Base-by-base conservation (phyloP, 345 rosid species). In the Streptanthus diversifolius region DNA sequence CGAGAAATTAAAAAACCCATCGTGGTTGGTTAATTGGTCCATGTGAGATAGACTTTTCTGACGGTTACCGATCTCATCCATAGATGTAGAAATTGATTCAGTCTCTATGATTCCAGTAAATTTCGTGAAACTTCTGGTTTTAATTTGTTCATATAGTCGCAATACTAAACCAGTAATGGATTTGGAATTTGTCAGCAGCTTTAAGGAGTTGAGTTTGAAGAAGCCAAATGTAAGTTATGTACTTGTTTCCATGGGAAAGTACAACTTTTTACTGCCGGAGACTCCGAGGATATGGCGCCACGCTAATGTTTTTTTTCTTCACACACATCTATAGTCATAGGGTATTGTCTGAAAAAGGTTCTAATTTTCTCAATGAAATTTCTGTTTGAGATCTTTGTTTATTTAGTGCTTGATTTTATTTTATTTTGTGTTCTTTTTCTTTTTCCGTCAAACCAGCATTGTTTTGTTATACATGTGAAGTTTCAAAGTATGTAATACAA, bases 171-270 rank as follows among this genome's bases (percentile, higher is more conserved):
- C 3, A 5, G 69, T 40, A 56, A 60, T 32, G n/a, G 32, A 33
- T 52, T 40, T 51, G 57, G 55, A 43, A 59, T 33, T 55, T 53
- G 63, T 10, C 22, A 49, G 48, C 51, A 51, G 73, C 53, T 2
- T 48, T 10, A 56, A 65, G 66, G 60, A 66, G 54, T 66, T 58
- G 73, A 66, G 19, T 53, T 75, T 67, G 37, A 22, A 49, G 56
- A 68, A 32, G 68, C 71, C 5, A 54, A 27, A 18, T 3, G 22
- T 29, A 2, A 25, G 57, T 52, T 52, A n/a, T n/a, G n/a, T n/a
- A 25, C 18, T 52, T 39, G 40, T 61, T 13, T 71, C 52, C 61
- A 18, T 47, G 75, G 30, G 60, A 37, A 61, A 40, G 55, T 41
- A 43, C 8, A 52, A 29, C 13, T 40, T 72, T 53, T 53, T 21